phyloP scores from a whole-genome alignment of 2,329 filamentous ascomycete species.

The Alternaria triticina region DNA sequence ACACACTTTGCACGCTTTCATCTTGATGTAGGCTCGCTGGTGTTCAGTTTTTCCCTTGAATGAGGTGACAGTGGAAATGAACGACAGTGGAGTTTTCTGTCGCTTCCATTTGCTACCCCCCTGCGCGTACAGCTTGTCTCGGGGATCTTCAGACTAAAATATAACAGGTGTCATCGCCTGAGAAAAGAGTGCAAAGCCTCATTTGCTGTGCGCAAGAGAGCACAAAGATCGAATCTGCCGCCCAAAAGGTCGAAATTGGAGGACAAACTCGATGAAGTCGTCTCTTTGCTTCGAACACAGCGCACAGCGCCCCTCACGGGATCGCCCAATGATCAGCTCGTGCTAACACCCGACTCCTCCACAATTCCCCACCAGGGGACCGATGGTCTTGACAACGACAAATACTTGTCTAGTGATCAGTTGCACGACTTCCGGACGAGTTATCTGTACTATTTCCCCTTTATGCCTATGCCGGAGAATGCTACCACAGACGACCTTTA shows the following conservation, averaged over 20 bases:
- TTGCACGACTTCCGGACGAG: constrained; percentile 12
- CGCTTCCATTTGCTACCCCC: too few relatives aligned
- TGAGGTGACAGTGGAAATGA: too few relatives aligned
- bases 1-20: background rate
- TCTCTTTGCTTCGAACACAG: constrained; percentile 34
- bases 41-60: too few relatives aligned
- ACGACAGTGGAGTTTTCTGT: too few relatives aligned
- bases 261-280: constrained; percentile 41
- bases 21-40: background rate
- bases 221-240: background rate
- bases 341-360: constrained; percentile 14
- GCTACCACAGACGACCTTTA: constrained; percentile 12
- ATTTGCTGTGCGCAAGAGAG: constrained; percentile 10
- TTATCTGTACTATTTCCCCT: constrained; percentile 19
- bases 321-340: constrained; percentile 3
- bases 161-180: constrained; percentile 14
- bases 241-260: constrained; percentile 31
- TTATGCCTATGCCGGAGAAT: constrained; percentile 13
- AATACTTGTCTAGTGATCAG: constrained; percentile 14
- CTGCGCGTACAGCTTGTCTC: too few relatives aligned
- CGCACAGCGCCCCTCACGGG: background rate
- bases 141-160: too few relatives aligned
- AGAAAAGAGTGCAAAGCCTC: constrained; percentile 20
- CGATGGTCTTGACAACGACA: background rate
- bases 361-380: background rate